Evolutionary conservation across 352 stramenopile species (phyloP).

Genomic region (Saprolegnia parasitica): DNA sequence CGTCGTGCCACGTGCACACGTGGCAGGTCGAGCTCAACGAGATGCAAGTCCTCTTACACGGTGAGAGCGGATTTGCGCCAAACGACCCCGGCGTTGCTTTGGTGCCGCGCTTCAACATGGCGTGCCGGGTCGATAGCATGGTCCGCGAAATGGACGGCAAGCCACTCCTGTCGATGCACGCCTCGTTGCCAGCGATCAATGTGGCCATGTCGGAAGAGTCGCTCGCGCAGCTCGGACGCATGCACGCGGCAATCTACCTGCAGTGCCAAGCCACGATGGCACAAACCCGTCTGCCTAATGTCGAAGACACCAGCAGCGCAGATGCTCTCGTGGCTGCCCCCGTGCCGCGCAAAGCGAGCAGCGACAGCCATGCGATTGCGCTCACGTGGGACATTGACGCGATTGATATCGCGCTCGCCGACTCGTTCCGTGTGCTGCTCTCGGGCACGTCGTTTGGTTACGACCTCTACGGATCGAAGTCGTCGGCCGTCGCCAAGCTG

Average conservation of each 20-base stretch:
- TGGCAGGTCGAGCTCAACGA: constrained; percentile 61
- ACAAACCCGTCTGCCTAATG: neutral
- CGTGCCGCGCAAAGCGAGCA: neutral
- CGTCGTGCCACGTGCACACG: constrained; percentile 36
- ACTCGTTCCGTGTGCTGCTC: constrained; percentile 17
- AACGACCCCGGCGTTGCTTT: neutral
- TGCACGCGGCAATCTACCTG: constrained; percentile 49
- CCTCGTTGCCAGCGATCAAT: constrained; percentile 39
- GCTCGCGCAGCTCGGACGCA: constrained; percentile 43
- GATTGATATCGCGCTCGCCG: constrained; percentile 19
- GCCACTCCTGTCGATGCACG: constrained; percentile 22
- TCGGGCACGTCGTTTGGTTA: constrained; percentile 20
- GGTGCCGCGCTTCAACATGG: constrained; percentile 21
- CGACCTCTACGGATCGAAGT: neutral
- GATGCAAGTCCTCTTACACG: constrained; percentile 54
- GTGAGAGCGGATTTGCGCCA: constrained; percentile 7
- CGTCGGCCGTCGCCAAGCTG: neutral
- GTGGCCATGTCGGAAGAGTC: constrained; percentile 52
- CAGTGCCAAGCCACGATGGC: constrained; percentile 29
- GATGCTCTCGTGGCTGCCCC: neutral
- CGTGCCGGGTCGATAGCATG: neutral
- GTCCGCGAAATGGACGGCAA: neutral
- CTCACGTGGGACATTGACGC: constrained; percentile 6
- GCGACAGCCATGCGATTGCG: neutral
- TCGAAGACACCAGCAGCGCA: neutral